Evolutionary conservation across 371 early-diverging fungal genomes (phyloP).

Genomic region (Apophysomyces elegans): DNA sequence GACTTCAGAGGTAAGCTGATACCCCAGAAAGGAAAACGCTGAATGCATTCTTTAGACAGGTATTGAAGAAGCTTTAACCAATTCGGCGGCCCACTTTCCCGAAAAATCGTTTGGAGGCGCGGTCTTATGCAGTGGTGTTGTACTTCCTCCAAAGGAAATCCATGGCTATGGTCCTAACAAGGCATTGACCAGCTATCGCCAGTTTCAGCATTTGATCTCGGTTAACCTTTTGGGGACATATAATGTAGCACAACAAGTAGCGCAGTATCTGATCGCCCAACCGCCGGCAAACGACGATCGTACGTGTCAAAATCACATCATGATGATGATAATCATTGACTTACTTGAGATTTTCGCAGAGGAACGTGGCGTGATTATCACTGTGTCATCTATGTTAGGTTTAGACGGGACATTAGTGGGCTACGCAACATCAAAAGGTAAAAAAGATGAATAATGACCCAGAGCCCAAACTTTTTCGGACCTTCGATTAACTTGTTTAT

Average conservation of each 20-base stretch:
- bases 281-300: conserved; percentile 45
- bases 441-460: conserved; percentile 12
- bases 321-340: too few species aligned
- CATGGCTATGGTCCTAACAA: conserved; percentile 39
- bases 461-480: too few species aligned
- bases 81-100: conserved; percentile 38
- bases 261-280: conserved; percentile 48
- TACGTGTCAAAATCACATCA: neutral
- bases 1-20: conserved; percentile 40
- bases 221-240: conserved; percentile 63
- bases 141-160: conserved; percentile 27
- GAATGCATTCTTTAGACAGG: conserved; percentile 19
- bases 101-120: conserved; percentile 38
- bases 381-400: conserved; percentile 58
- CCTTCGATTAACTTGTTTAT: too few species aligned
- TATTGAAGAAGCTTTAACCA: conserved; percentile 36
- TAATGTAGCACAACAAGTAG: conserved; percentile 61
- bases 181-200: conserved; percentile 40
- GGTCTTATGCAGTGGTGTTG: conserved; percentile 56
- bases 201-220: conserved; percentile 54
- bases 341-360: conserved; percentile 23
- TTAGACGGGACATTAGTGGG: conserved; percentile 56
- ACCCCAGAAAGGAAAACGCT: neutral
- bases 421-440: conserved; percentile 64
- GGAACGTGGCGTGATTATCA: conserved; percentile 63